These are phyloP conservation scores for Nicotiana paniculata DNA, from an alignment of 257 asterid species.

Conservation along the genomic window DNA sequence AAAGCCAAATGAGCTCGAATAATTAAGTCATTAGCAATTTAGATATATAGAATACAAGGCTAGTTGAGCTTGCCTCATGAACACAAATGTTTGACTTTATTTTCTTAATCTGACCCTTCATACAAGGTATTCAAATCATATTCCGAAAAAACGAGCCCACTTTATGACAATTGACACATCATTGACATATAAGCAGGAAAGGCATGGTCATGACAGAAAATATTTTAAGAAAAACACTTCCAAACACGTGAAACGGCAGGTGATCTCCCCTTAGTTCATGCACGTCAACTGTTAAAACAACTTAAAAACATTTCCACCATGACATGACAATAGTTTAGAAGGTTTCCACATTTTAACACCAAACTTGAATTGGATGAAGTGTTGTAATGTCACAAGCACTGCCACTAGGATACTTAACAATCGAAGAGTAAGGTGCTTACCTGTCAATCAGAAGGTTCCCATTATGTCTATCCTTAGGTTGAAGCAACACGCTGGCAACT, in stretches of 20 bases:
- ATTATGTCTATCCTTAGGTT: conserved; percentile 98
- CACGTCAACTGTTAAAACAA: neutral
- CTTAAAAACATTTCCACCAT: neutral
- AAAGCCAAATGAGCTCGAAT: neutral
- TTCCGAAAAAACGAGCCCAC: neutral
- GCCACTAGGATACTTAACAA: neutral
- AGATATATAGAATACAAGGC: neutral
- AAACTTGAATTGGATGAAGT: neutral
- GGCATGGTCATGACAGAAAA: neutral
- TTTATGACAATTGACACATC: neutral
- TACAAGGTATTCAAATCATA: neutral
- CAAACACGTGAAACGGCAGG: neutral
- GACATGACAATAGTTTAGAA: neutral
- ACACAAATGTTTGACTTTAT: neutral
- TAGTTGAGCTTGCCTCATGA: neutral
- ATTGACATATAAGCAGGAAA: neutral
- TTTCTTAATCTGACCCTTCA: neutral
- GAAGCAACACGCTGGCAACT: conserved; percentile 98
- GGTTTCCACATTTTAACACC: neutral
- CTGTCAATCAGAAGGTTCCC: conserved; percentile 96
- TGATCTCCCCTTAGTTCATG: neutral
- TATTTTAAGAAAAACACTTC: too few species aligned
- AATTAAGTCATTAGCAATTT: neutral
- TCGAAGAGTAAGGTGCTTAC: conserved; percentile 29
- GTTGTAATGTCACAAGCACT: neutral